A percentile compares a stretch with the other conserved stretches of the same genome.
phyloP scores from a whole-genome alignment of 2,329 filamentous ascomycete genomes.

The Fonsecaea erecta region DNA sequence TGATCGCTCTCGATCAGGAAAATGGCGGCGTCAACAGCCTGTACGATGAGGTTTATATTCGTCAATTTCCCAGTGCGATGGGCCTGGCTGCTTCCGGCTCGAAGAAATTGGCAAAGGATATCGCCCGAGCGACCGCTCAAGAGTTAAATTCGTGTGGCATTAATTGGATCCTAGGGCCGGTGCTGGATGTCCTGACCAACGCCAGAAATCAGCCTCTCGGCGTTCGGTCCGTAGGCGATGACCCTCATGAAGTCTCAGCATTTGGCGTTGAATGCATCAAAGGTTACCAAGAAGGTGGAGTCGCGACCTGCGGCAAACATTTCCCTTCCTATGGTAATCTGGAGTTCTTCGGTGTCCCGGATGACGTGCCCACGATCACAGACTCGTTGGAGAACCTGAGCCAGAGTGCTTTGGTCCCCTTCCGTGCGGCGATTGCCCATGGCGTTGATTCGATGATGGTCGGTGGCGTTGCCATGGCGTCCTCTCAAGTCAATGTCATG shows the following conservation, averaged over 20 bases:
- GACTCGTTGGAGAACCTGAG: constrained; percentile 92
- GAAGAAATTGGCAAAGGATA: constrained; percentile 80
- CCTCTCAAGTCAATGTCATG: constrained; percentile 89
- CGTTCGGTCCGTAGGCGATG: constrained; percentile 86
- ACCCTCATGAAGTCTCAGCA: constrained; percentile 91
- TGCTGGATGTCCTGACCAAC: constrained; percentile 92
- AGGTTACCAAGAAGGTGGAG: constrained; percentile 87
- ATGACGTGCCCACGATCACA: constrained; percentile 93
- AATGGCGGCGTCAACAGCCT: constrained; percentile 98
- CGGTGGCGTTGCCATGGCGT: constrained; percentile 89
- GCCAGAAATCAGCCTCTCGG: constrained; percentile 88
- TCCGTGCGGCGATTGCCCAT: constrained; percentile 83
- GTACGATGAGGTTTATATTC: constrained; percentile 93
- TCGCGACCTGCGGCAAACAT: constrained; percentile 91
- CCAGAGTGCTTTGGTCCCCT: constrained; percentile 87
- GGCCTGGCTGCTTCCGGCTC: constrained; percentile 91
- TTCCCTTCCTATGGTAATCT: constrained; percentile 96
- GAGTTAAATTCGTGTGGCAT: constrained; percentile 92
- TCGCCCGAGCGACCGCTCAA: constrained; percentile 90
- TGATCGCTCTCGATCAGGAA: constrained; percentile 94
- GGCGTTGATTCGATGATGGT: constrained; percentile 95
- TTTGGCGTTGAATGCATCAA: constrained; percentile 90
- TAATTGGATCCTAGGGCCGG: constrained; percentile 92
- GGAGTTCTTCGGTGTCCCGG: constrained; percentile 86
- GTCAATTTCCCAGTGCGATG: constrained; percentile 97